phyloP scores from a whole-genome alignment of 1,284 basidiomycete species.

The Trichosporon faecale region DNA sequence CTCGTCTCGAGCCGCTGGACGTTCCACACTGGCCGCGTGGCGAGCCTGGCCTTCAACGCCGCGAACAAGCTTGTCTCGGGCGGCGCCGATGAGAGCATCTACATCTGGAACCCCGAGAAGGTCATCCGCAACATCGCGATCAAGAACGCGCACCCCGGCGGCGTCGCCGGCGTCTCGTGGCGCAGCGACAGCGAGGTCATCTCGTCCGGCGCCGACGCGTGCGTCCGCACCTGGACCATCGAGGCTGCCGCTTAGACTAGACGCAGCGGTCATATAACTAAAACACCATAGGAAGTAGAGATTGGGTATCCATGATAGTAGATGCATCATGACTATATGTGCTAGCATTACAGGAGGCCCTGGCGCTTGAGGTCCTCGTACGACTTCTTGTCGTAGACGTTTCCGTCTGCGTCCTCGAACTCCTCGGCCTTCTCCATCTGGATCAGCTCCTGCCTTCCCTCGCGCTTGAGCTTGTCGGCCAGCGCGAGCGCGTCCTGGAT shows the following conservation, averaged over 20 bases:
- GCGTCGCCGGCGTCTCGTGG: conserved; percentile 79
- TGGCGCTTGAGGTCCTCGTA: conserved; percentile 52
- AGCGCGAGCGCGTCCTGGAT: conserved; percentile 94
- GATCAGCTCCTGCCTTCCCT: conserved; percentile 85
- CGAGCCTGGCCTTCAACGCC: conserved; percentile 72
- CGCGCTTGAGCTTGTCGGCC: conserved; percentile 90
- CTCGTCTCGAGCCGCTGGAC: conserved; percentile 76
- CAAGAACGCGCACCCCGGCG: conserved; percentile 78
- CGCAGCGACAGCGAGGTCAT: conserved; percentile 61
- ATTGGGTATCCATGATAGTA: not conserved
- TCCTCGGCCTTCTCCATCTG: conserved; percentile 93
- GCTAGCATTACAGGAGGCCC: conserved; percentile 31
- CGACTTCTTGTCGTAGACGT: conserved; percentile 60
- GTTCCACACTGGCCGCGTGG: conserved; percentile 78
- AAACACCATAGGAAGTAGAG: not conserved
- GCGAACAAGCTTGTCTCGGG: conserved; percentile 76
- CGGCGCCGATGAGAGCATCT: conserved; percentile 86
- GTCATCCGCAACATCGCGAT: conserved; percentile 76
- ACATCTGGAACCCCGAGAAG: conserved; percentile 78
- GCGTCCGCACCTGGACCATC: conserved; percentile 65
- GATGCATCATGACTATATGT: not conserved
- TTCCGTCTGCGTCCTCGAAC: conserved; percentile 92
- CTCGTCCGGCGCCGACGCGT: conserved; percentile 78
- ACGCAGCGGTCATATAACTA: not conserved
- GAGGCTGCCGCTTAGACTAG: conserved; percentile 8